A percentile compares a stretch with the other conserved stretches of the same genome.
phyloP scores from a whole-genome alignment of 2,329 filamentous ascomycete genomes.

The Calonectria ilicicola region DNA sequence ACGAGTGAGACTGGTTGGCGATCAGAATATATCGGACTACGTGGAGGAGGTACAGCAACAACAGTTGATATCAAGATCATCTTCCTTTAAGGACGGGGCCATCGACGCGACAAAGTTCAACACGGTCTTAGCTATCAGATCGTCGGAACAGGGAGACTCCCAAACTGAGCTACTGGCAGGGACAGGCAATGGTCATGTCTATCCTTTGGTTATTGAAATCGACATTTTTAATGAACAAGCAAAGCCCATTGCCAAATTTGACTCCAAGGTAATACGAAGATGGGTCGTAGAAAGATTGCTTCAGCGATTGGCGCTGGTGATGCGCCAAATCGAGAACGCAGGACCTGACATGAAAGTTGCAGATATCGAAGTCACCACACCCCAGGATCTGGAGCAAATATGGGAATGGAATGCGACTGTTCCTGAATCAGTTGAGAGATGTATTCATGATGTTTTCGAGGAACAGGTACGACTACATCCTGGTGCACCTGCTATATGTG shows the following conservation, averaged over 20 bases:
- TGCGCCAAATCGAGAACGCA: neutral
- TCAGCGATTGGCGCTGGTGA: neutral
- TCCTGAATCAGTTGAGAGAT: conserved; percentile 27
- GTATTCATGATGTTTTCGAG: conserved; percentile 29
- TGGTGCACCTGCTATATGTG: conserved; percentile 29
- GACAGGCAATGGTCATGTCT: neutral
- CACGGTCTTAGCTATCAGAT: neutral
- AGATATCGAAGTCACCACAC: neutral
- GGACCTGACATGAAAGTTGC: neutral
- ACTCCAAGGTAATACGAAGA: neutral
- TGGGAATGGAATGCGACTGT: conserved; percentile 25
- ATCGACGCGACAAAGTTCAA: neutral
- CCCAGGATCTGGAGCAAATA: neutral
- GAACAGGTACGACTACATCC: conserved; percentile 23
- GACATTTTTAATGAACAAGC: neutral
- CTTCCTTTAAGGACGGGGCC: rapidly evolving
- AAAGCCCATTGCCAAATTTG: neutral
- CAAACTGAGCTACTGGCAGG: too few species aligned
- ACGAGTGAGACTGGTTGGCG: neutral
- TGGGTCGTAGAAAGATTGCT: neutral
- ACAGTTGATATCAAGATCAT: neutral
- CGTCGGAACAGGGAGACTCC: neutral
- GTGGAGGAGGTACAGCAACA: neutral
- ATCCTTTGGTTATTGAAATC: neutral
- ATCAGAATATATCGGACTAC: neutral